Evolutionary conservation across 495 filamentous ascomycete species (phyloP).

Genomic region (Penicillium daleae): DNA sequence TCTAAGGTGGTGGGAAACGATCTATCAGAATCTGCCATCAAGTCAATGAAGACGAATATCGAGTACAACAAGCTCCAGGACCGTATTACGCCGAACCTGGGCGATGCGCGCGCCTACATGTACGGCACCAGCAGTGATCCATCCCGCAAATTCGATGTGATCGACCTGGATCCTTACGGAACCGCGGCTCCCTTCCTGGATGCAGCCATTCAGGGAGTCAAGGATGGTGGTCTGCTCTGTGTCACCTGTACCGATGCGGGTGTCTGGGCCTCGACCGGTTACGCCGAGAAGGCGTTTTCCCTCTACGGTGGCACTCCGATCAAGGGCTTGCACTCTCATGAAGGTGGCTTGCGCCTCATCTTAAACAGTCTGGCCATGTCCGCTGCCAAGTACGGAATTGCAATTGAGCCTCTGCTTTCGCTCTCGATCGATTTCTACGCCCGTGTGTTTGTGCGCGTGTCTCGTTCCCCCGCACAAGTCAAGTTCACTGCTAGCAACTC

Average conservation of each 20-base stretch:
- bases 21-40: conserved; percentile 72
- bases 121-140: conserved; percentile 55
- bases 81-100: conserved; percentile 71
- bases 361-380: conserved; percentile 76
- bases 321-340: conserved; percentile 83
- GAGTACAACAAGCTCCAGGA: conserved; percentile 74
- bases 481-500: conserved; percentile 88
- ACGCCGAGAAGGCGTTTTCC: conserved; percentile 88
- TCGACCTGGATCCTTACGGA: conserved; percentile 96
- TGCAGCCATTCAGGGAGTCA: conserved; percentile 79
- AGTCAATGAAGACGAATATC: conserved; percentile 81
- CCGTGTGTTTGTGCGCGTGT: conserved; percentile 85
- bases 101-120: conserved; percentile 91
- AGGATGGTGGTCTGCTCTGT: conserved; percentile 86
- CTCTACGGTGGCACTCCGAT: conserved; percentile 87
- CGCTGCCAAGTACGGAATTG: conserved; percentile 83
- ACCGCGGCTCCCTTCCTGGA: conserved; percentile 91
- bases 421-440: conserved; percentile 95
- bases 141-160: conserved; percentile 72
- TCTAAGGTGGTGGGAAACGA: conserved; percentile 90
- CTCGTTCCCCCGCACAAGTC: conserved; percentile 76
- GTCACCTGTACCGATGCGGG: conserved; percentile 96
- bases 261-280: conserved; percentile 90
- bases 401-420: conserved; percentile 89
- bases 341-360: conserved; percentile 86